A percentile compares a stretch with the other conserved stretches of the same genome.
phyloP scores from a whole-genome alignment of 2,329 filamentous ascomycete genomes.

The Arthroderma uncinatum region DNA sequence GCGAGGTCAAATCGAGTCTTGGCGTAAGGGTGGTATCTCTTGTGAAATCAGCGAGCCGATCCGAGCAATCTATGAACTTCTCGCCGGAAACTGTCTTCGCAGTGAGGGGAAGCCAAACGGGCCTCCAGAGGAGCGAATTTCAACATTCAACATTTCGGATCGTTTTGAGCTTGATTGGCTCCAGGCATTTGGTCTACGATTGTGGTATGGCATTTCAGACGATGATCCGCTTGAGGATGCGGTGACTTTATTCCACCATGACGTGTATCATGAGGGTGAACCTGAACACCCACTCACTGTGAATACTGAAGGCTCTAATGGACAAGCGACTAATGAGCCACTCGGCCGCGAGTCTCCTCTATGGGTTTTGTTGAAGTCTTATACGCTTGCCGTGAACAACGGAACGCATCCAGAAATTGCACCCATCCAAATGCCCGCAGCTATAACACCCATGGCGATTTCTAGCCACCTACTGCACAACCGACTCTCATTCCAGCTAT shows the following conservation, averaged over 20 bases:
- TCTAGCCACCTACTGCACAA: slow-evolving; percentile 64
- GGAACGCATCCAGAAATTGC: slow-evolving; percentile 23
- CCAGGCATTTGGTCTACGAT: slow-evolving; percentile 77
- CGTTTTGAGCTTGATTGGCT: slow-evolving; percentile 85
- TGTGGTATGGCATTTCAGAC: slow-evolving; percentile 72
- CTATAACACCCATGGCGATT: slow-evolving; percentile 65
- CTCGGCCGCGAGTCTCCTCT: slow-evolving; percentile 58
- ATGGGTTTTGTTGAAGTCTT: slow-evolving; percentile 77
- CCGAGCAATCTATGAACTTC: slow-evolving; percentile 76
- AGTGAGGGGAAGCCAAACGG: slow-evolving; percentile 63
- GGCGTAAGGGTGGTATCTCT: slow-evolving; percentile 70
- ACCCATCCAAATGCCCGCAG: slow-evolving; percentile 48
- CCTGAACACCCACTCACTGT: slow-evolving; percentile 57
- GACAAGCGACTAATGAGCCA: slow-evolving; percentile 51
- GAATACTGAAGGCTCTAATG: slow-evolving; percentile 50
- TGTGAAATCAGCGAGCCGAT: slow-evolving; percentile 79
- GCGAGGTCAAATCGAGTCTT: slow-evolving; percentile 66
- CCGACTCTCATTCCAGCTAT: slow-evolving; percentile 75
- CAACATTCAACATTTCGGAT: slow-evolving; percentile 69
- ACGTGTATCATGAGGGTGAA: slow-evolving; percentile 61
- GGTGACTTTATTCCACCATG: slow-evolving; percentile 60
- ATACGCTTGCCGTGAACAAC: slow-evolving; percentile 41
- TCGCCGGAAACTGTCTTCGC: slow-evolving; percentile 75
- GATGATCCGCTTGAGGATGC: slow-evolving; percentile 61
- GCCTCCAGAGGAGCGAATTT: slow-evolving; percentile 66